phyloP scores from a whole-genome alignment of 768 basidiomycete species.

The Phlebiopsis gigantea region DNA sequence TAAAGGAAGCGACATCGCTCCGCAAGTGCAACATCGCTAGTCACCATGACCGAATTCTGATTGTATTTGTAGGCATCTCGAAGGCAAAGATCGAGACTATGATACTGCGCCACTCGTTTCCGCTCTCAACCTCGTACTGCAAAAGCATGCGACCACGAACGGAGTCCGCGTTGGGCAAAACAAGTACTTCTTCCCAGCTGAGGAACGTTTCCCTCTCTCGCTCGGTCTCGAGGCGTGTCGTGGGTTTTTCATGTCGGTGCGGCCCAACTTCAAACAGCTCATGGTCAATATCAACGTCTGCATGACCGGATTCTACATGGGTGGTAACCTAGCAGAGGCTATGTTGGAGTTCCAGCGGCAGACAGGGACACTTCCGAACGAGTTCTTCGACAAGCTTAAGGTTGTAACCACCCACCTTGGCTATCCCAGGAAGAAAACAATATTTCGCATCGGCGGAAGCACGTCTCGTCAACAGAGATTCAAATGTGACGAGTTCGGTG shows the following conservation, averaged over 20 bases:
- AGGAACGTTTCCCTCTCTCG: slow-evolving; percentile 22
- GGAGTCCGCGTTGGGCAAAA: slow-evolving; percentile 64
- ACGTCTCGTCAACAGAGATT: slow-evolving; percentile 36
- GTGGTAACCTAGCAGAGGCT: slow-evolving; percentile 58
- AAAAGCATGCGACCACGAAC: slow-evolving; percentile 46
- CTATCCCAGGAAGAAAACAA: slow-evolving; percentile 44
- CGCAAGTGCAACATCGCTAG: slow-evolving; percentile 27
- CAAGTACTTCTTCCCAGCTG: slow-evolving; percentile 54
- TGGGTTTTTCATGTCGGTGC: slow-evolving; percentile 48
- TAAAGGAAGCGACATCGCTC: slow-evolving; percentile 22
- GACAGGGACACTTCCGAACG: slow-evolving; percentile 38
- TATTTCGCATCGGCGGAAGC: slow-evolving; percentile 19
- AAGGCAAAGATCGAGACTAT: slow-evolving; percentile 53
- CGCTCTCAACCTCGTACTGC: slow-evolving; percentile 60
- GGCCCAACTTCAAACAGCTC: slow-evolving; percentile 42
- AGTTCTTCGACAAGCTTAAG: slow-evolving; percentile 48
- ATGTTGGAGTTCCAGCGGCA: slow-evolving; percentile 45
- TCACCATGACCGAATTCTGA: not conserved
- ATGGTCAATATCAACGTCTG: slow-evolving; percentile 52
- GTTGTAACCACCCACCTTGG: slow-evolving; percentile 54
- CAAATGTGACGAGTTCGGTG: slow-evolving; percentile 47
- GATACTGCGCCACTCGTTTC: slow-evolving; percentile 57
- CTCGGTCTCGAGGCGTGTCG: slow-evolving; percentile 38
- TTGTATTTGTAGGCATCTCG: slow-evolving; percentile 40
- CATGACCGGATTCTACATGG: slow-evolving; percentile 51